Evolutionary conservation across 768 basidiomycete species (phyloP).

Genomic region (Amanita polypyramis): DNA sequence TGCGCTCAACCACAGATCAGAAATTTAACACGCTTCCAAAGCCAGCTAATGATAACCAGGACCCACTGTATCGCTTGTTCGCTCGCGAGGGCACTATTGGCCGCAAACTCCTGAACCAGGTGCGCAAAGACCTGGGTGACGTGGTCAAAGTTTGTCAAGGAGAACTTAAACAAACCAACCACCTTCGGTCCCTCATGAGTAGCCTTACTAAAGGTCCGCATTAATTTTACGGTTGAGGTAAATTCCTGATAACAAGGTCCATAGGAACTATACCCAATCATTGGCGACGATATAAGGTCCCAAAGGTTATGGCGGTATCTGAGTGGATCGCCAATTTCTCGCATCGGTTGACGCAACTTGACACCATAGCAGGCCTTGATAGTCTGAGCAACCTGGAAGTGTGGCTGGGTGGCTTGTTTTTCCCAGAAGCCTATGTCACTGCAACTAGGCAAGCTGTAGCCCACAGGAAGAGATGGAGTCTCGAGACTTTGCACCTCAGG

Average conservation of each 20-base stretch:
- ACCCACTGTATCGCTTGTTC: constrained; percentile 86
- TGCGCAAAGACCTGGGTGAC: constrained; percentile 72
- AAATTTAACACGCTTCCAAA: constrained; percentile 54
- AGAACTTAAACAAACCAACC: constrained; percentile 90
- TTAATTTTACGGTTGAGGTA: neutral
- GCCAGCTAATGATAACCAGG: constrained; percentile 59
- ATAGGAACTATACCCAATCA: constrained; percentile 79
- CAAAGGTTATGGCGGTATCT: constrained; percentile 69
- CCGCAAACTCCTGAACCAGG: constrained; percentile 62
- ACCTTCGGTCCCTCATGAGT: constrained; percentile 85
- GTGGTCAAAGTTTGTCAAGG: constrained; percentile 82
- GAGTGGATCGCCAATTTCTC: constrained; percentile 81
- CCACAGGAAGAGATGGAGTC: constrained; percentile 83
- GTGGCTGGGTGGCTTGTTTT: constrained; percentile 92
- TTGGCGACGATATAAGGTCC: constrained; percentile 87
- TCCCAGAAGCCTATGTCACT: constrained; percentile 93
- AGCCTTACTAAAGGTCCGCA: constrained; percentile 74
- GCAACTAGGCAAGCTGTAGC: constrained; percentile 95
- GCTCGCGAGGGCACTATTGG: constrained; percentile 80
- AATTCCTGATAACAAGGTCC: neutral
- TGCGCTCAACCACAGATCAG: constrained; percentile 21
- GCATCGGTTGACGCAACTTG: constrained; percentile 75
- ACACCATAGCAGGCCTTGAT: constrained; percentile 54
- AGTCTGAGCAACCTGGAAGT: constrained; percentile 65
- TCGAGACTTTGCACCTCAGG: constrained; percentile 76